phyloP scores from a whole-genome alignment of 352 stramenopile species.

The Thalassiosira hispida region DNA sequence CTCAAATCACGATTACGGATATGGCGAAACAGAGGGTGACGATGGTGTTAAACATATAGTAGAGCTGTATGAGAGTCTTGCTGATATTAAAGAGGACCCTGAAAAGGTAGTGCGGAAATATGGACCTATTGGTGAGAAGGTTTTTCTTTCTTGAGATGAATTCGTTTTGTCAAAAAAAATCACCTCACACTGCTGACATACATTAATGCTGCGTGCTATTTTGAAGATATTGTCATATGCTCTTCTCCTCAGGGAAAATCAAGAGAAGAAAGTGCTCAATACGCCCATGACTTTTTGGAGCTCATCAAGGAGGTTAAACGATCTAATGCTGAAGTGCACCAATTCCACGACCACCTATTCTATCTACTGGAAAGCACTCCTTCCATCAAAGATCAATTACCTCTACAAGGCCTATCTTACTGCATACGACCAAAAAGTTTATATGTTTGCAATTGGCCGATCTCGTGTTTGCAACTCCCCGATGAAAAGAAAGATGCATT shows the following conservation, averaged over 20 bases:
- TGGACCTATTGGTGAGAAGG: conserved; percentile 55
- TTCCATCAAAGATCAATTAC: conserved; percentile 29
- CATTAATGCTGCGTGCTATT: not conserved
- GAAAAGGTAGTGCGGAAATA: conserved; percentile 41
- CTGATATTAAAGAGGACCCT: conserved; percentile 41
- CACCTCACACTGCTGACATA: not conserved
- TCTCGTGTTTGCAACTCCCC: conserved; percentile 1
- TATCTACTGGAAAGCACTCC: conserved; percentile 41
- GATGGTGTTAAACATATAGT: conserved; percentile 60
- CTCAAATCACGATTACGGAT: conserved; percentile 57
- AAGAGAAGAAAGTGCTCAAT: conserved; percentile 15
- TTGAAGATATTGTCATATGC: conserved; percentile 42
- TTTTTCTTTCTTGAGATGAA: not conserved
- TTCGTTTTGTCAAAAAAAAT: not conserved
- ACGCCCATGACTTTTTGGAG: conserved; percentile 55
- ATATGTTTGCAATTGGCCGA: conserved; percentile 48
- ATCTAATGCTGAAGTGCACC: conserved; percentile 31
- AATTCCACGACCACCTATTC: conserved; percentile 38
- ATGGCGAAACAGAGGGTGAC: conserved; percentile 45
- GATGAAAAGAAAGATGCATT: conserved; percentile 2
- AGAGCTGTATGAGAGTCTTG: conserved; percentile 51
- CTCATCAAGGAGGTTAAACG: conserved; percentile 68
- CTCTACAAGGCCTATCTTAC: conserved; percentile 7
- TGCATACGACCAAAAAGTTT: conserved; percentile 22
- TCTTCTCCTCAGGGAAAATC: conserved; percentile 15